phyloP scores from a whole-genome alignment of 441 rosid genomes.

The Raphanus hybrid region DNA sequence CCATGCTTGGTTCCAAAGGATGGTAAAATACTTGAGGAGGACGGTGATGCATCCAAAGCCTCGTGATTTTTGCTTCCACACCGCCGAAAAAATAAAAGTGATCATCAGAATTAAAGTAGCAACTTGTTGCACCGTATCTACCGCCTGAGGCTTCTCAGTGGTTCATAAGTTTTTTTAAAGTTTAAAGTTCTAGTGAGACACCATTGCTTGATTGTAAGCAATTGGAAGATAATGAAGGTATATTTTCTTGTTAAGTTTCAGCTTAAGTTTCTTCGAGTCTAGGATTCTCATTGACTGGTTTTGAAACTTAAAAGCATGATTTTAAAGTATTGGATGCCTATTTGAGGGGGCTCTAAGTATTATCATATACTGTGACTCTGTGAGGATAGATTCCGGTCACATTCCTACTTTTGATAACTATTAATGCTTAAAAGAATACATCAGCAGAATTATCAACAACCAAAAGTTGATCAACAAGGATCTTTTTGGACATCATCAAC shows the following conservation, averaged over 20 bases:
- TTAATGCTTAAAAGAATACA: constrained; percentile 33
- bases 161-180: constrained; percentile 7
- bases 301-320: constrained; percentile 19
- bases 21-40: constrained; percentile 65
- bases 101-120: constrained; percentile 1
- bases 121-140: constrained; percentile 14
- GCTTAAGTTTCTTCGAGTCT: constrained; percentile 15
- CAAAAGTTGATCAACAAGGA: constrained; percentile 32
- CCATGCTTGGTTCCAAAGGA: constrained; percentile 78
- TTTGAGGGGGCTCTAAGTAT: constrained; percentile 35
- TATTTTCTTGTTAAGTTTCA: constrained; percentile 8
- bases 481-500: constrained; percentile 20
- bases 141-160: constrained; percentile 9
- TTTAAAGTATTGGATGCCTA: constrained; percentile 28
- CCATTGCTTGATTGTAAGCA: constrained; percentile 21
- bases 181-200: not conserved
- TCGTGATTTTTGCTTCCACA: constrained; percentile 1
- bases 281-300: constrained; percentile 35
- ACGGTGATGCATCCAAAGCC: constrained; percentile 37
- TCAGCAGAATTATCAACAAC: constrained; percentile 6
- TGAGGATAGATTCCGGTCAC: constrained; percentile 33
- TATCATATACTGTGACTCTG: not conserved
- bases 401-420: constrained; percentile 36
- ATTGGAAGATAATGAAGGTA: constrained; percentile 14
- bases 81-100: not conserved